Conservation (phyloP, 2,329 filamentous ascomycete genomes). For the Amesomyces nigricolor region DNA sequence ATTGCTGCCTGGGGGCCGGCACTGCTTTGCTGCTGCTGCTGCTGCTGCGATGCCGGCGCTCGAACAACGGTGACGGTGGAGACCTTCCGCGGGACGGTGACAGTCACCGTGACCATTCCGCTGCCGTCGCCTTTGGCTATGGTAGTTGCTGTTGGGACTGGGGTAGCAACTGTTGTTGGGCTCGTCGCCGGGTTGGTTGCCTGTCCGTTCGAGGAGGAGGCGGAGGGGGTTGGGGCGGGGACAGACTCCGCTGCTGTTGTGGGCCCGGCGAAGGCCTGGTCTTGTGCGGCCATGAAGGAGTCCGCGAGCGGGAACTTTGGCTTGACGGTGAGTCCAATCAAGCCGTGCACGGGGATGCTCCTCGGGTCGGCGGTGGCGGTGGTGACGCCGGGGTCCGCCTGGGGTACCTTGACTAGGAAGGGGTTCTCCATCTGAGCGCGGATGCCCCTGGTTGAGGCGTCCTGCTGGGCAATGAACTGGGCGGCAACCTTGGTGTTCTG, state of each 20-base stretch:
- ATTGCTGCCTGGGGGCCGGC: too few relatives aligned
- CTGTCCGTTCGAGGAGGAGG: too few relatives aligned
- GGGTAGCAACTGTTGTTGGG: background rate
- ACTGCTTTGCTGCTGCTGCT: too few relatives aligned
- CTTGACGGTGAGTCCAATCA: constrained; percentile 15
- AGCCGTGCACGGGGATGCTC: constrained; percentile 18
- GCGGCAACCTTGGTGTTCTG: constrained; percentile 24
- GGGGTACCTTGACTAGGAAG: constrained; percentile 40
- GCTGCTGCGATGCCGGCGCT: too few relatives aligned
- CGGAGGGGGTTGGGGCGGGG: too few relatives aligned
- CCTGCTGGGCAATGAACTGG: constrained; percentile 34
- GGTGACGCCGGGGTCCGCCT: constrained; percentile 23
- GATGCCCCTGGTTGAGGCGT: constrained; percentile 41
- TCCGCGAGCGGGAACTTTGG: constrained; percentile 4
- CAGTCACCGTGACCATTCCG: constrained; percentile 36
- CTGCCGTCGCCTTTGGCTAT: background rate
- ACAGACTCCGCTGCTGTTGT: constrained; percentile 11
- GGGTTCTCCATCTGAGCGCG: constrained; percentile 40
- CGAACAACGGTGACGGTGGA: constrained; percentile 32
- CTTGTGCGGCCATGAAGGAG: background rate
- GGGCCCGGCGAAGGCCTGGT: constrained; percentile 4
- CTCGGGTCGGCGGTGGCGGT: constrained; percentile 17
- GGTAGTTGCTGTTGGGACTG: constrained; percentile 18
- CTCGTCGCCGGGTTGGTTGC: constrained; percentile 10
- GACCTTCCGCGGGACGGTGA: constrained; percentile 32